Percentiles rank a stretch among this genome's conserved stretches.
Conservation (phyloP, 2,329 filamentous ascomycete species). For the Colletotrichum cuscutae region DNA sequence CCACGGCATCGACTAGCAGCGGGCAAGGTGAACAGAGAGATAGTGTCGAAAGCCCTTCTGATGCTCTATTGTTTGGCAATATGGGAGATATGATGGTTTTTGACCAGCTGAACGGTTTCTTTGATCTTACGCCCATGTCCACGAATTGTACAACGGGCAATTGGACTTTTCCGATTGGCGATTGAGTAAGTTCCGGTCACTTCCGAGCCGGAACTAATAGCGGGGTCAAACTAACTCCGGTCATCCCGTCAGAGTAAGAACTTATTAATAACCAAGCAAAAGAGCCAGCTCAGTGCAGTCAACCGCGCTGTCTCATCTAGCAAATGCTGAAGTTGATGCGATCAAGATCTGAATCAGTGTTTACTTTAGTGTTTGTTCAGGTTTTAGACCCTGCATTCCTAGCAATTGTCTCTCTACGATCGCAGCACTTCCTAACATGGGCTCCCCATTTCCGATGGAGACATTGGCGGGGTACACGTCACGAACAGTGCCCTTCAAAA, state of each 20-base stretch:
- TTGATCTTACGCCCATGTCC: background rate
- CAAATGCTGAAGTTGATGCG: too few species aligned
- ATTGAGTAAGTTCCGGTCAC: background rate
- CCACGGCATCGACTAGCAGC: too few species aligned
- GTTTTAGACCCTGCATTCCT: too few species aligned
- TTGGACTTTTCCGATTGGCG: background rate
- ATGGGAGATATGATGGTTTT: background rate
- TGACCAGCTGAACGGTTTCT: background rate
- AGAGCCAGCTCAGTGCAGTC: too few species aligned
- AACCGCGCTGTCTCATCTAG: too few species aligned
- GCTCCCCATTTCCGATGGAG: background rate
- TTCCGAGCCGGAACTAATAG: too few species aligned
- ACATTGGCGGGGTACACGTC: background rate
- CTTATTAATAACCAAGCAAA: too few species aligned
- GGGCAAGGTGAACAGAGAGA: too few species aligned
- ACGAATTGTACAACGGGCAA: background rate
- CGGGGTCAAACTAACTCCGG: too few species aligned
- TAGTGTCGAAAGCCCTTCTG: too few species aligned
- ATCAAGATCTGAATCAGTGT: background rate
- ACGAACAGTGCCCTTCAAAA: background rate
- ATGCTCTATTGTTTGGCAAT: too few species aligned
- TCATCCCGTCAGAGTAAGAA: too few species aligned
- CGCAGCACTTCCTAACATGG: background rate
- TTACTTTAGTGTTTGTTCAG: background rate
- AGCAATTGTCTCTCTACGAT: background rate